Evolutionary conservation across 1,139 yeast genomes (phyloP).

Genomic region (Candida neerlandica): DNA sequence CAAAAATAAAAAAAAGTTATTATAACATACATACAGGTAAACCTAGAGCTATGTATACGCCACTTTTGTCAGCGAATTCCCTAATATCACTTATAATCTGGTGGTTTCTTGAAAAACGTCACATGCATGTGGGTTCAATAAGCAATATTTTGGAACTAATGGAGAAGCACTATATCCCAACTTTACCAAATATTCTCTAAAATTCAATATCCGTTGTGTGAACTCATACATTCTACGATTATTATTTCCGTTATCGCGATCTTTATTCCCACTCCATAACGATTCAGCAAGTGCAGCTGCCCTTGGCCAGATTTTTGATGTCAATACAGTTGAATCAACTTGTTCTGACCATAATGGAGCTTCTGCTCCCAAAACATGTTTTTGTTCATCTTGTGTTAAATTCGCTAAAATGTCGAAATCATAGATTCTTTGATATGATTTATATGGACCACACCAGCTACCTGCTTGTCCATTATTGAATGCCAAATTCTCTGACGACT

Average conservation of each 20-base stretch:
- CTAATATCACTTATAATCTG: not conserved
- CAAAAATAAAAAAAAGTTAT: no score
- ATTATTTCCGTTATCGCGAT: conserved; percentile 30
- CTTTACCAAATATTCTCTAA: conserved; percentile 45
- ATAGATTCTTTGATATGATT: conserved; percentile 52
- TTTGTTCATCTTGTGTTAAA: conserved; percentile 34
- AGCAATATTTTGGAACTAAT: conserved; percentile 44
- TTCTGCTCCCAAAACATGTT: conserved; percentile 47
- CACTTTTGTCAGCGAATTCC: no score
- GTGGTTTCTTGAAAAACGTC: conserved; percentile 23
- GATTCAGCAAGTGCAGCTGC: conserved; percentile 51
- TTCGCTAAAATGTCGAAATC: conserved; percentile 38
- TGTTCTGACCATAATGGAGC: conserved; percentile 52
- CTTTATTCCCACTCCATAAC: conserved; percentile 49
- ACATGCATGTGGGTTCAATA: conserved; percentile 45
- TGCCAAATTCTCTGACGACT: conserved; percentile 23
- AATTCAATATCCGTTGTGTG: conserved; percentile 45
- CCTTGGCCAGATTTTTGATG: conserved; percentile 51
- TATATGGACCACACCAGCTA: conserved; percentile 55
- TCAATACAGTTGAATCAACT: conserved; percentile 39
- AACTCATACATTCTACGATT: conserved; percentile 35
- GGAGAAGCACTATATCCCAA: conserved; percentile 42
- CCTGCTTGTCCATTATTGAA: conserved; percentile 41
- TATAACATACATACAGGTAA: no score
- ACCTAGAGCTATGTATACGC: no score